A percentile compares a stretch with the other conserved stretches of the same genome.
Evolutionary conservation across 2,329 filamentous ascomycete genomes (phyloP).

Genomic region (Graphilbum fragrans): DNA sequence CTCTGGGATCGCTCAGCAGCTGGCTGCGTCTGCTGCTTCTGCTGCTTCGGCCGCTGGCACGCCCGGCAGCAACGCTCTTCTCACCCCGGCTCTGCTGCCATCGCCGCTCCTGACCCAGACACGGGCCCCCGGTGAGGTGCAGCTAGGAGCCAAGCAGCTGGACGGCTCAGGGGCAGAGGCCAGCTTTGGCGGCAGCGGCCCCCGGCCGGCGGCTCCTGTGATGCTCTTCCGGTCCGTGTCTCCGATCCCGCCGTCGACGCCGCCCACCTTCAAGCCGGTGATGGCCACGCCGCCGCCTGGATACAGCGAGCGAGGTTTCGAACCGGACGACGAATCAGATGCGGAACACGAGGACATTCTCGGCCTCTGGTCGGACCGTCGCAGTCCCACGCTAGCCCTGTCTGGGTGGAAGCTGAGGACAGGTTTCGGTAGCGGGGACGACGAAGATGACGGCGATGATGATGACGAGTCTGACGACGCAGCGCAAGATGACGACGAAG

Average conservation of each 20-base stretch:
- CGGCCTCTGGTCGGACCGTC: constrained; percentile 40
- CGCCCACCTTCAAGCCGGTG: constrained; percentile 1
- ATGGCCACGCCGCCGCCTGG: constrained; percentile 8
- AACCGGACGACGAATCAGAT: constrained; percentile 29
- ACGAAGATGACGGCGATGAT: constrained; percentile 33
- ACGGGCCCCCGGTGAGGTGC: no score
- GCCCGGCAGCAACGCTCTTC: neutral
- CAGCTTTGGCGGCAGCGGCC: neutral
- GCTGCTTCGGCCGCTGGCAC: neutral
- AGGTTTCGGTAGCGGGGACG: constrained; percentile 13
- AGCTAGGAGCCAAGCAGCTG: no score
- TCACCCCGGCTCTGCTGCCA: neutral
- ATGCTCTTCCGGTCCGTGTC: constrained; percentile 30
- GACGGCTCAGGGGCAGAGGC: neutral
- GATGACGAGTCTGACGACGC: constrained; percentile 31
- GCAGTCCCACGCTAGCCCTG: neutral
- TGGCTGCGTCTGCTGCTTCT: neutral
- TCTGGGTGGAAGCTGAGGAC: constrained; percentile 21
- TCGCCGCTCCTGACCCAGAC: neutral
- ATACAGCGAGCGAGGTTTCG: constrained; percentile 7
- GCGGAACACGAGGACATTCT: constrained; percentile 38
- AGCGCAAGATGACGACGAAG: constrained; percentile 29
- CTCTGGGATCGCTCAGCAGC: neutral
- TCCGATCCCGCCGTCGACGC: constrained; percentile 8
- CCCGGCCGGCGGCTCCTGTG: constrained; percentile 1